Evolutionary conservation across 257 asterid species (phyloP).

Genomic region (Asclepias syriaca): DNA sequence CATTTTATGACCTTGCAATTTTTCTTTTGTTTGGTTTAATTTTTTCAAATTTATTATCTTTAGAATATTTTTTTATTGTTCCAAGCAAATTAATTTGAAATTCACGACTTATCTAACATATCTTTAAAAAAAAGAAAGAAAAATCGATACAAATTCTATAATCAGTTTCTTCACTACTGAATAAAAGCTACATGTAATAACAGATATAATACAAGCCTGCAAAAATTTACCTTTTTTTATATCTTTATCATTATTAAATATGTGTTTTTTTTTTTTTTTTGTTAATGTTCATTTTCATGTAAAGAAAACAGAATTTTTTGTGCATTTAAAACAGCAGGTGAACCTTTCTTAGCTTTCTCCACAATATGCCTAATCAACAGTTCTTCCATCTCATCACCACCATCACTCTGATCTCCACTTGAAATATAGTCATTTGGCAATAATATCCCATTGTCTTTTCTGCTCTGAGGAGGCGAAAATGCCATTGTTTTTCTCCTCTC

Average conservation of each 20-base stretch:
- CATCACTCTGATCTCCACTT: constrained; percentile 29
- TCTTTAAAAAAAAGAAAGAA: too few species aligned
- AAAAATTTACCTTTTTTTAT: constrained; percentile 2
- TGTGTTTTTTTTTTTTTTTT: neutral
- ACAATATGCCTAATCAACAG: constrained; percentile 70
- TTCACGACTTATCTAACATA: too few species aligned
- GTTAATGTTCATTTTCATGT: constrained; percentile 37
- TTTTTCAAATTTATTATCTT: too few species aligned
- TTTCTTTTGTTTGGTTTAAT: too few species aligned
- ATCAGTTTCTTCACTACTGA: too few species aligned
- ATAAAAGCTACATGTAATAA: neutral
- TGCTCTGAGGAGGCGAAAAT: constrained; percentile 6
- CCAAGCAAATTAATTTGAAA: too few species aligned
- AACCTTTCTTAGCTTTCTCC: constrained; percentile 83
- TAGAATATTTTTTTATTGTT: too few species aligned
- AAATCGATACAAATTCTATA: too few species aligned
- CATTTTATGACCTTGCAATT: too few species aligned
- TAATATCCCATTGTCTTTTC: constrained; percentile 17
- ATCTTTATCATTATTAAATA: neutral
- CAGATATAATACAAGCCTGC: constrained; percentile 1
- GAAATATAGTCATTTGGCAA: constrained; percentile 17
- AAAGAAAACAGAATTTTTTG: constrained; percentile 50
- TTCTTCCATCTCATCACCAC: constrained; percentile 75
- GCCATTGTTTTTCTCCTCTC: constrained; percentile 14
- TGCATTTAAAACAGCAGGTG: constrained; percentile 77